Conservation (phyloP, 2,329 filamentous ascomycete species). For the Diaporthe citri region DNA sequence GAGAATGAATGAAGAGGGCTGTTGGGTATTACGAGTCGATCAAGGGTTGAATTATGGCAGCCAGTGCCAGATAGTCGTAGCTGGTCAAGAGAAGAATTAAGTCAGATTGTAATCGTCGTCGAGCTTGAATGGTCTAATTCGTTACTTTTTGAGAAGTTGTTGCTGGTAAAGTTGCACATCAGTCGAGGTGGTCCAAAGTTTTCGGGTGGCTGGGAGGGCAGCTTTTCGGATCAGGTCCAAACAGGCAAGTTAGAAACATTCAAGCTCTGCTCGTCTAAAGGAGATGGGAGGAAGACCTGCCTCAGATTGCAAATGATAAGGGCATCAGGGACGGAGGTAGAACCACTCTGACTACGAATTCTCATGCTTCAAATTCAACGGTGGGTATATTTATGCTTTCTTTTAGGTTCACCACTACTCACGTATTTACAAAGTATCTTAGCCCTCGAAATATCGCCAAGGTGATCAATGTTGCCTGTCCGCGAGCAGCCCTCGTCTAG, state of each 20-base stretch:
- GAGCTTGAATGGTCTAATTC: not conserved
- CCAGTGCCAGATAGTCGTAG: not conserved
- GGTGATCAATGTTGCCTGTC: no score
- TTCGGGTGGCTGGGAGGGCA: not conserved
- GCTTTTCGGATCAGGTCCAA: not conserved
- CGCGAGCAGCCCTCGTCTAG: no score
- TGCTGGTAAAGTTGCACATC: not conserved
- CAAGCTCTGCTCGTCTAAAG: not conserved
- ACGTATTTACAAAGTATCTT: not conserved
- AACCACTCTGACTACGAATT: not conserved
- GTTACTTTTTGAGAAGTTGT: not conserved
- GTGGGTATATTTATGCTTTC: not conserved
- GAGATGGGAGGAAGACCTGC: not conserved
- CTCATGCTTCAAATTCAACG: not conserved
- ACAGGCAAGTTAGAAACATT: not conserved
- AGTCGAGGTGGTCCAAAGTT: not conserved
- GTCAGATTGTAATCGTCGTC: not conserved
- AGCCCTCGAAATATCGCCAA: no score
- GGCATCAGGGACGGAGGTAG: not conserved
- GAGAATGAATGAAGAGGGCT: not conserved
- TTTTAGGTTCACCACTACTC: not conserved
- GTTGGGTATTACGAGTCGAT: not conserved
- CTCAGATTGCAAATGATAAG: not conserved
- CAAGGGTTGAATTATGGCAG: not conserved
- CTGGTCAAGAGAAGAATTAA: not conserved